Evolutionary conservation across 345 rosid genomes (phyloP), one percentile per base, ranked within the genome.

Genomic region (Eucalyptus pumila): DNA sequence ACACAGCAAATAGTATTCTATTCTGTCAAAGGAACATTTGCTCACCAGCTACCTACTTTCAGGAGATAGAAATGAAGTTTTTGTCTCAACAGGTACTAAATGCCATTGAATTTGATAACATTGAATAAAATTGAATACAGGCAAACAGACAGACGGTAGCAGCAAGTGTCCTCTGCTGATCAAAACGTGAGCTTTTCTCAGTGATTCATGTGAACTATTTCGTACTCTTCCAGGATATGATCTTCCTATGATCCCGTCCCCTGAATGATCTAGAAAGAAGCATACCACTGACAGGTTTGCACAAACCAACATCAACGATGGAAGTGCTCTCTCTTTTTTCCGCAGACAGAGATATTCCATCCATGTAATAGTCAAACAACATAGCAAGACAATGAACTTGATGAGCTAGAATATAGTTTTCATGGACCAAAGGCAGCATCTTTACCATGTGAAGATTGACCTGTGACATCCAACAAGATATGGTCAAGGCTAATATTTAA

Each of bases 181-280:
- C 85, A 40, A 40, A 40, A 76, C 15, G 16, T 40, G 47, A 76
- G 85, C 47, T 76, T 76, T 80, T 87, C 45, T 45, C 50, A 93
- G 94, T 88, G 91, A 89, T 32, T 93, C 94, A 42, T 92, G 88
- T 26, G 94, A 76, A 91, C 89, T 94, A 95, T 76, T 93, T 96
- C 92, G 89, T 90, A 89, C 93, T 97, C 92, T 96, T 97, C 99
- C 98, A 96, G 54, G 98, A 96, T 86, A 97, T 95, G 94, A 98
- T 97, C 93, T 94, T 98, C 91, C 99, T 94, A 17, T 94, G 94
- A 92, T 98, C 99, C 92, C 98, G 94, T 80, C 99, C 99, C 90
- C 99, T 93, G 54, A 93, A 95, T 87, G 98, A 94, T 93, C 99
- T 94, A 58, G 94, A 93, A n/a, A 98, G 93, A 90, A 97, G 96